Percentiles rank a stretch among this genome's conserved stretches.
Evolutionary conservation across 2,329 filamentous ascomycete species (phyloP).

Genomic region (Ascochyta pisi): DNA sequence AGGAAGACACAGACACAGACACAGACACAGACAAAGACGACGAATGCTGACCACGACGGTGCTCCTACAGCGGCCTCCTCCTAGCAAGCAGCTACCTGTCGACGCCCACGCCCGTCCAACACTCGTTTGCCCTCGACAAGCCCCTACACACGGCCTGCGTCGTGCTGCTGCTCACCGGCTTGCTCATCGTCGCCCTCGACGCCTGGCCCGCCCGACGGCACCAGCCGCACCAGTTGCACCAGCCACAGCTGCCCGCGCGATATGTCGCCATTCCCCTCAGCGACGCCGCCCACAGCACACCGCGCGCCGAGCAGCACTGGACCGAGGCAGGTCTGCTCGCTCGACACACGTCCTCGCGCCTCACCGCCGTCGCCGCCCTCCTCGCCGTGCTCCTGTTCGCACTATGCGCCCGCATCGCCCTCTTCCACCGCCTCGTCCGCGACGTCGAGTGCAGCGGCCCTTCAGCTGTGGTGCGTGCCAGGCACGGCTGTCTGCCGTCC

Average conservation of each 20-base stretch:
- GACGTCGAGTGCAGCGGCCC: slow-evolving; percentile 43
- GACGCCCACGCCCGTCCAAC: slow-evolving; percentile 35
- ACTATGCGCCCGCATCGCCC: slow-evolving; percentile 40
- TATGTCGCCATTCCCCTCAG: slow-evolving; percentile 43
- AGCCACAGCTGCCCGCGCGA: slow-evolving; percentile 28
- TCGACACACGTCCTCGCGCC: slow-evolving; percentile 23
- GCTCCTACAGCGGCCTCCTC: slow-evolving; percentile 41
- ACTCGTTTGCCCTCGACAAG: slow-evolving; percentile 47
- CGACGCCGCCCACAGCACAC: slow-evolving; percentile 28
- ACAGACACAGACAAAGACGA: neutral
- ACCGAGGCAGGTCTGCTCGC: slow-evolving; percentile 30
- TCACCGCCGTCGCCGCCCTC: slow-evolving; percentile 33
- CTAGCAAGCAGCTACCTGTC: slow-evolving; percentile 43
- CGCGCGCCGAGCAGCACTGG: slow-evolving; percentile 35
- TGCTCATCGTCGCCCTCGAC: slow-evolving; percentile 39
- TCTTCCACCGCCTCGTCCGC: slow-evolving; percentile 39
- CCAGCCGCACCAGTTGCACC: slow-evolving; percentile 20
- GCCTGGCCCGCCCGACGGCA: slow-evolving; percentile 27
- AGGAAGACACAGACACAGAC: too few species aligned
- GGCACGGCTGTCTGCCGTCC: neutral
- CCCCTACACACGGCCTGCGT: slow-evolving; percentile 43
- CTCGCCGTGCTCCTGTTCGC: slow-evolving; percentile 38
- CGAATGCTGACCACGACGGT: slow-evolving; percentile 26
- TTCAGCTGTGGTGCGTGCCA: slow-evolving; percentile 31
- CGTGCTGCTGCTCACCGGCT: slow-evolving; percentile 43